Base-by-base conservation (phyloP, 257 asterid genomes). In the Coffea canephora region DNA sequence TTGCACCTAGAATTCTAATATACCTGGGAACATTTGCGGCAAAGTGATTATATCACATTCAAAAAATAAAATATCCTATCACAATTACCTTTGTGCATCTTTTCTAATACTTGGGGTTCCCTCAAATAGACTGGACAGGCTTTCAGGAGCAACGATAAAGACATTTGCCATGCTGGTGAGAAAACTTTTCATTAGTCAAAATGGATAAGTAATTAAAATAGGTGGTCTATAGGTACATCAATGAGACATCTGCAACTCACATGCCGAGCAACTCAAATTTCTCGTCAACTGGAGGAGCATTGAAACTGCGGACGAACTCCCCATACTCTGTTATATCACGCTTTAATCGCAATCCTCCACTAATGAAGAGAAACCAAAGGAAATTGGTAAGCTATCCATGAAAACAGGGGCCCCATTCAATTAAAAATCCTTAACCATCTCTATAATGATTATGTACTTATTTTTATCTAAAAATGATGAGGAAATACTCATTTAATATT, bases 261-360 rank as follows among this genome's bases (percentile, higher is more conserved):
- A 94, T 96, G 90, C 99, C 95, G 82, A 96, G 86, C 83, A 84
- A 75, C 89, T 96, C 99, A 84, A 94, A 96, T 88, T 96, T 96
- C 86, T 96, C 99, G 87, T 96, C 99, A 65, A 96, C 95, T 4
- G 99, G 83, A 83, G 99, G 99, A 74, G 99, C 96, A 83, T 91
- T 96, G 83, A 96, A 96, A 81, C 97, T 92, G 65, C 99, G 97
- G 74, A 94, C 94, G 71, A 92, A 96, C 89, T 96, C 99, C 79
- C 96, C 97, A 78, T 96, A 96, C 87, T 96, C 99, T 4, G 99
- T 96, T 83, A 96, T 92, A 78, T 96, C 99, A 87, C 99, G 99
- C 87, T 96, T 96, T 85, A 96, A 91, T 78, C 98, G 93, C 85
- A 96, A 80, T 75, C 99, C 99, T 83, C 99, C 99, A 84, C 99